phyloP scores from a whole-genome alignment of 352 stramenopile genomes.

The Poterioochromonas sp. region DNA sequence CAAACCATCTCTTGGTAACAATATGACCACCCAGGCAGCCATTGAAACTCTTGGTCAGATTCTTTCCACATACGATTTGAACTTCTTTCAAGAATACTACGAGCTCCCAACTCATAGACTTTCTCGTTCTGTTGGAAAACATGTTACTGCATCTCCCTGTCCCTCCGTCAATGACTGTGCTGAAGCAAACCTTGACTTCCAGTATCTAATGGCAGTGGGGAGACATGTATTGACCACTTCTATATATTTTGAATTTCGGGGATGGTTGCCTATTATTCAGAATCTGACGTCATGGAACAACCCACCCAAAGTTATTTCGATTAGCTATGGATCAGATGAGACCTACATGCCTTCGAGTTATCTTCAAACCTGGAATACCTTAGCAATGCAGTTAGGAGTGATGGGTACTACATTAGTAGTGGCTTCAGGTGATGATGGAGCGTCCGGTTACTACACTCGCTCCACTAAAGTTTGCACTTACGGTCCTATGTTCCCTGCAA shows the following conservation, averaged over 20 bases:
- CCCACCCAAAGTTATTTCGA: constrained; percentile 64
- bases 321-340: constrained; percentile 73
- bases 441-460: constrained; percentile 34
- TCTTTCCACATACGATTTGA: neutral
- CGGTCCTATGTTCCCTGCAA: constrained; percentile 17
- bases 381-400: constrained; percentile 36
- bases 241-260: too few relatives aligned
- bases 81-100: neutral
- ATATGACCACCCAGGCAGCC: neutral
- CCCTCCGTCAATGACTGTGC: neutral
- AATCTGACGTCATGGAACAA: constrained; percentile 45
- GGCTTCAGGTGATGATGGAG: constrained; percentile 31
- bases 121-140: neutral
- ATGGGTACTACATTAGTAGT: constrained; percentile 36
- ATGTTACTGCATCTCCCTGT: neutral
- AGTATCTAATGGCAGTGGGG: constrained; percentile 74
- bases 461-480: constrained; percentile 1
- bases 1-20: neutral
- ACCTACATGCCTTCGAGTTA: neutral
- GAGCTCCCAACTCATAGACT: neutral
- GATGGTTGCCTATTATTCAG: neutral
- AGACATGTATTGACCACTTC: constrained; percentile 68
- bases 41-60: neutral
- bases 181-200: constrained; percentile 72
- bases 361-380: constrained; percentile 17